Conservation (phyloP, 495 filamentous ascomycete genomes). For the Penicillium pulvis region DNA sequence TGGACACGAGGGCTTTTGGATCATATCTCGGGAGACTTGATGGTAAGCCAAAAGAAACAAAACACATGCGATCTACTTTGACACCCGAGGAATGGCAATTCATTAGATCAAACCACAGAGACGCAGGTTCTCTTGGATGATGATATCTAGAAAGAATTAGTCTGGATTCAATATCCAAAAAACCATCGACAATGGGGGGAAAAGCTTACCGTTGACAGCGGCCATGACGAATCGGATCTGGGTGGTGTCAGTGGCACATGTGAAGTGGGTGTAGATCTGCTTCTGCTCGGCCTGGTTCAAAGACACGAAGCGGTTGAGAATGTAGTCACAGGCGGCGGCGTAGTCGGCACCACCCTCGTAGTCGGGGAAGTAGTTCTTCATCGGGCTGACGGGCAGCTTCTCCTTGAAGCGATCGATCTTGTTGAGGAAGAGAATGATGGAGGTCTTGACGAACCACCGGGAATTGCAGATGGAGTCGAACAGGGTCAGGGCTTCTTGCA, state of each 20-base stretch:
- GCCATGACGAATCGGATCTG: slow-evolving; percentile 99
- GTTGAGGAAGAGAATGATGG: slow-evolving; percentile 99
- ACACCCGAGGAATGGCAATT: slow-evolving; percentile 36
- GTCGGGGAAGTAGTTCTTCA: slow-evolving; percentile 99
- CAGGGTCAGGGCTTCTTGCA: slow-evolving; percentile 97
- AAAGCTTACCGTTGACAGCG: slow-evolving; percentile 87
- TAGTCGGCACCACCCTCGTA: slow-evolving; percentile 96
- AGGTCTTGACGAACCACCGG: slow-evolving; percentile 98
- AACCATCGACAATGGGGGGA: not conserved
- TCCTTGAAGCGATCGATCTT: slow-evolving; percentile 99
- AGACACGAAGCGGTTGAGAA: slow-evolving; percentile 94
- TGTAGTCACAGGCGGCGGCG: slow-evolving; percentile 91
- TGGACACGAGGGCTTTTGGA: slow-evolving; percentile 33
- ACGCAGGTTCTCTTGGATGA: slow-evolving; percentile 99
- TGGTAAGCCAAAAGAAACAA: slow-evolving; percentile 26
- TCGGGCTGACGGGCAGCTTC: slow-evolving; percentile 97
- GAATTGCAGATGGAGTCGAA: slow-evolving; percentile 99
- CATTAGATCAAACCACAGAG: slow-evolving; percentile 95
- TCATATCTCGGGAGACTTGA: slow-evolving; percentile 31
- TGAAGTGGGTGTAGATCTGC: slow-evolving; percentile 99
- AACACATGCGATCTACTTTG: slow-evolving; percentile 43
- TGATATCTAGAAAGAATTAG: slow-evolving; percentile 72
- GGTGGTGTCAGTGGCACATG: slow-evolving; percentile 95
- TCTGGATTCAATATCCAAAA: not conserved
- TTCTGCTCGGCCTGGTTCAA: slow-evolving; percentile 98